Conservation (phyloP, 2,329 filamentous ascomycete species). For the Penicillium rolfsii region DNA sequence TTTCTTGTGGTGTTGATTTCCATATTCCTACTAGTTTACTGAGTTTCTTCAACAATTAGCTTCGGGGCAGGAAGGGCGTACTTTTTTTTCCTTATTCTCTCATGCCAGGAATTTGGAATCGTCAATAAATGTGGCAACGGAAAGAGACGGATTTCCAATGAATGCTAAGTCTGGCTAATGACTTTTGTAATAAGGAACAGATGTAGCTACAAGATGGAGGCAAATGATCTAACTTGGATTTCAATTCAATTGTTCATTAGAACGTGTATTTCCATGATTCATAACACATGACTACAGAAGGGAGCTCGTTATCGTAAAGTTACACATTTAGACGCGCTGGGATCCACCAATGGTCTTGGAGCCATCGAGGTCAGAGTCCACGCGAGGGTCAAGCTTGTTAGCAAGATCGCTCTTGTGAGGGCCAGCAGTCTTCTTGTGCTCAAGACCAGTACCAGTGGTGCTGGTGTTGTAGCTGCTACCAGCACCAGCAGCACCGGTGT, state of each 20-base stretch:
- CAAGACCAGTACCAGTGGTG: background rate
- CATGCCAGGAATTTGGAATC: too few species aligned
- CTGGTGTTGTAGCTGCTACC: constrained; percentile 26
- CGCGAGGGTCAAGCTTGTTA: constrained; percentile 28
- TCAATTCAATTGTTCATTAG: background rate
- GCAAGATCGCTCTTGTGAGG: constrained; percentile 21
- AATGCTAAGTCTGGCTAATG: too few species aligned
- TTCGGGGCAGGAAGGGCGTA: too few species aligned
- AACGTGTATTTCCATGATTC: constrained; percentile 1
- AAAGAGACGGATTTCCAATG: too few species aligned
- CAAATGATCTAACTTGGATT: background rate
- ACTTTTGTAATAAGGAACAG: too few species aligned
- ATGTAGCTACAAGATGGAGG: too few species aligned
- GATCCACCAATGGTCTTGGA: constrained; percentile 22
- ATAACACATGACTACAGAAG: constrained; percentile 2
- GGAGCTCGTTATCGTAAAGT: constrained; percentile 8
- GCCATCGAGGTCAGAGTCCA: constrained; percentile 27
- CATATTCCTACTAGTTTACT: too few species aligned
- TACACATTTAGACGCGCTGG: constrained; percentile 17
- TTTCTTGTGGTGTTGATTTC: too few species aligned
- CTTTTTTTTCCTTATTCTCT: too few species aligned
- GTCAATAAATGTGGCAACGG: too few species aligned
- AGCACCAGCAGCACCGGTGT: constrained; percentile 10
- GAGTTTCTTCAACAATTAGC: too few species aligned
- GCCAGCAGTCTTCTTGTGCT: constrained; percentile 17